Base-by-base conservation (phyloP, 805 yeast species). In the Osmozyma mogii region DNA sequence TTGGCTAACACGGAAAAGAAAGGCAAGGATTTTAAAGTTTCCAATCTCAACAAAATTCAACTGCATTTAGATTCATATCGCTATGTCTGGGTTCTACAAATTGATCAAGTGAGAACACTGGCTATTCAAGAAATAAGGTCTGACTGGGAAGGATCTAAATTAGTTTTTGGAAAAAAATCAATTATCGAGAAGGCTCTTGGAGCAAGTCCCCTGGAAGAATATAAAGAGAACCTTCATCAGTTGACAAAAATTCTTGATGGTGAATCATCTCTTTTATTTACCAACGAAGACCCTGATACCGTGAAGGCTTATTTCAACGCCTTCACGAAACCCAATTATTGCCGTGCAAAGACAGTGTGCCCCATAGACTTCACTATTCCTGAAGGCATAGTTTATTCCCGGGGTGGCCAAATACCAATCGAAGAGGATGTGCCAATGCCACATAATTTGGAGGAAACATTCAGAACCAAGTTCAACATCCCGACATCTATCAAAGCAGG, bases 401-500 rank as follows among this genome's bases (percentile, higher is more conserved):
- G 96, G 54, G 99, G 96, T 47, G 98, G 98, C 14, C 94, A 84
- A 59, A 64, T 88, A 29, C 70, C 95, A 17, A 60, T 54, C 15
- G 96, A 87, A 51, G 97, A 92, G 41, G 99, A 92, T 56, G 87
- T 92, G 13, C 95, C 96, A 45, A 78, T 92, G 83, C 80, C 94
- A 9, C 98, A 92, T 54, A 85, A 97, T 5, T 70, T 94, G 61
- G 98, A 92, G 59, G 84, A 87, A 48, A 84, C 95, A 23, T 58
- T 92, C 50, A 81, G 98, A 68, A 83, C 77, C 57, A 82, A 82
- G 52, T 77, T 77, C 43, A 88, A 89, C 52, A 74, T 92, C 45
- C 97, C 98, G 44, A 88, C 97, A 4, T 79, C 76, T 51, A 82
- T 92, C 42, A 82, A 81, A 50, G 70, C 78, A 30, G 99, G 99